Conservation (phyloP, 495 filamentous ascomycete species). For the Hypoxylon fragiforme region DNA sequence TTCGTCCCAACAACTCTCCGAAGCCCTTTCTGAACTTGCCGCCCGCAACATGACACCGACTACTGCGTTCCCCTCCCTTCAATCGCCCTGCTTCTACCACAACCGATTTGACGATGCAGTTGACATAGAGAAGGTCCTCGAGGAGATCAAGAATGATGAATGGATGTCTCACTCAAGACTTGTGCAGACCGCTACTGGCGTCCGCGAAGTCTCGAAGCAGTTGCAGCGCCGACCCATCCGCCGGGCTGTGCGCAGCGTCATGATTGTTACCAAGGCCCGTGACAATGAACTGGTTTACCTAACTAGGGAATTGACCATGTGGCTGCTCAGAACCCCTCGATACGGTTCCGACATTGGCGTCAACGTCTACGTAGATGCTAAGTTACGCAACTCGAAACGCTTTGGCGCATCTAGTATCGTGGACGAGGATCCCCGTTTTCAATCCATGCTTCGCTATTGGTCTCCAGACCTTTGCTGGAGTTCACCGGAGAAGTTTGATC, state of each 20-base stretch:
- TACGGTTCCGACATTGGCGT: conserved; percentile 80
- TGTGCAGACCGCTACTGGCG: conserved; percentile 90
- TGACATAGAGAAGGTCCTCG: conserved; percentile 90
- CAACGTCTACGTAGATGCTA: conserved; percentile 93
- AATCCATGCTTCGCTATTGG: conserved; percentile 87
- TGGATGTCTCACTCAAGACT: conserved; percentile 89
- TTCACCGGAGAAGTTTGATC: conserved; percentile 85
- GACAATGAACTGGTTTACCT: conserved; percentile 86
- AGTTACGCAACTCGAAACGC: conserved; percentile 80
- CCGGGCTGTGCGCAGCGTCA: conserved; percentile 83
- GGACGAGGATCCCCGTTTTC: conserved; percentile 69
- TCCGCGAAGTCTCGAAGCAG: conserved; percentile 92
- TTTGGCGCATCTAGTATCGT: conserved; percentile 78
- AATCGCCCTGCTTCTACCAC: conserved; percentile 97
- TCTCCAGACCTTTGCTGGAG: conserved; percentile 91
- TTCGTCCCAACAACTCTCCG: conserved; percentile 64
- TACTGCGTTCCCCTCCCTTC: conserved; percentile 67
- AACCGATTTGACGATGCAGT: conserved; percentile 94
- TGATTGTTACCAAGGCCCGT: conserved; percentile 95
- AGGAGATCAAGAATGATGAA: conserved; percentile 90
- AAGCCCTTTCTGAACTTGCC: conserved; percentile 66
- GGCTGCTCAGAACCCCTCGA: conserved; percentile 81
- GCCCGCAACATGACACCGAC: conserved; percentile 55
- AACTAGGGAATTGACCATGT: conserved; percentile 82
- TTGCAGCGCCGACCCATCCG: conserved; percentile 86